Percentiles rank a stretch among this genome's conserved stretches.
phyloP scores from a whole-genome alignment of 1,139 yeast genomes.

The Entelexis sorbosivorans region DNA sequence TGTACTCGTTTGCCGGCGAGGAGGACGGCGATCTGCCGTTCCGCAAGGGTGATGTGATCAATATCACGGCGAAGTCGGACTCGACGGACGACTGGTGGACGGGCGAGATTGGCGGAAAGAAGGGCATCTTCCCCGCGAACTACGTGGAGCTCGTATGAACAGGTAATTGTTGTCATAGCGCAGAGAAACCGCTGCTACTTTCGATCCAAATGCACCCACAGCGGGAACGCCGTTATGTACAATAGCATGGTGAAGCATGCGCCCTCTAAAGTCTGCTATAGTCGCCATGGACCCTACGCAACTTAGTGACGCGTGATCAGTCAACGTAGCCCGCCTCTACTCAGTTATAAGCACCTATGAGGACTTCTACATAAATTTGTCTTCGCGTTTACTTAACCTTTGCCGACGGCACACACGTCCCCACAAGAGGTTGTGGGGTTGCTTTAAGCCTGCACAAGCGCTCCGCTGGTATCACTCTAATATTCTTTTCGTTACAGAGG shows the following conservation, averaged over 20 bases:
- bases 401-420: too few relatives aligned
- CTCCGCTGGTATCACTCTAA: too few relatives aligned
- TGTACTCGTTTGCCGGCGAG: constrained; percentile 80
- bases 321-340: too few relatives aligned
- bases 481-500: too few relatives aligned
- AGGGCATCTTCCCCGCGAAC: constrained; percentile 95
- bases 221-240: background rate
- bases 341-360: too few relatives aligned
- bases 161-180: background rate
- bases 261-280: background rate
- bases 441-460: too few relatives aligned
- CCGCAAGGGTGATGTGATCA: constrained; percentile 90
- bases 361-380: too few relatives aligned
- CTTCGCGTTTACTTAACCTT: too few relatives aligned
- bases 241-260: background rate
- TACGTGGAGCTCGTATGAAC: constrained; percentile 64
- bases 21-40: constrained; percentile 85
- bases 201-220: background rate
- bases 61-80: constrained; percentile 71
- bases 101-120: constrained; percentile 67
- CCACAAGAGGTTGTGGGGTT: too few relatives aligned
- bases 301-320: too few relatives aligned
- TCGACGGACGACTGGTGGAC: constrained; percentile 99
- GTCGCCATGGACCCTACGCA: too few relatives aligned
- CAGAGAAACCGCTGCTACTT: background rate